Conservation (phyloP, 441 rosid species). For the Bocquillonia castaneifolia region DNA sequence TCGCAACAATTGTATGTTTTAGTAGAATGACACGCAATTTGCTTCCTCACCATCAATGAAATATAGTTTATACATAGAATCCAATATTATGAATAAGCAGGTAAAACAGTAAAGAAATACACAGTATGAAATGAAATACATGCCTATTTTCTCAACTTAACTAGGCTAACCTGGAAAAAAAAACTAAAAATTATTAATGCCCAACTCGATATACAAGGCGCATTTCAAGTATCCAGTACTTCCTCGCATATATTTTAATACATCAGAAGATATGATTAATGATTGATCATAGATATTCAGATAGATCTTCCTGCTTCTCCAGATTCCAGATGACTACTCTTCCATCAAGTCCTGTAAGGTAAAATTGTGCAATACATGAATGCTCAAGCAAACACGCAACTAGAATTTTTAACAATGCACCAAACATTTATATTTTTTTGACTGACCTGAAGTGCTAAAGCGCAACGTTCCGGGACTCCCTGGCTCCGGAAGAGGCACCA, state of each 20-base stretch:
- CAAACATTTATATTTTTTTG: neutral
- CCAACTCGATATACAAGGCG: neutral
- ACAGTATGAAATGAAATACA: no score
- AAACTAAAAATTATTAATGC: no score
- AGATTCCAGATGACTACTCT: conserved; percentile 82
- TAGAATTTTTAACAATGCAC: neutral
- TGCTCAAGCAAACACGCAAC: neutral
- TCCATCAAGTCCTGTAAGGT: conserved; percentile 72
- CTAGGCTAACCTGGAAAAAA: no score
- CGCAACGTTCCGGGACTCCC: conserved; percentile 47
- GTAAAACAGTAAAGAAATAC: no score
- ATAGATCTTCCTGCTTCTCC: conserved; percentile 59
- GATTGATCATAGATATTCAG: conserved; percentile 31
- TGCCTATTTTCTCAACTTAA: no score
- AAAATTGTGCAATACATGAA: neutral
- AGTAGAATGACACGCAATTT: no score
- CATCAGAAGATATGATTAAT: neutral
- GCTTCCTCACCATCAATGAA: no score
- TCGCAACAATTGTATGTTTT: no score
- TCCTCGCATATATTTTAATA: neutral
- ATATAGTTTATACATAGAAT: no score
- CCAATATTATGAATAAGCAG: no score
- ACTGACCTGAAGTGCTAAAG: conserved; percentile 93
- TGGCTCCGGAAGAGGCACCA: conserved; percentile 46
- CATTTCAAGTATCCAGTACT: neutral